phyloP scores from a whole-genome alignment of 257 asterid genomes.

The Plectranthus barbatus region DNA sequence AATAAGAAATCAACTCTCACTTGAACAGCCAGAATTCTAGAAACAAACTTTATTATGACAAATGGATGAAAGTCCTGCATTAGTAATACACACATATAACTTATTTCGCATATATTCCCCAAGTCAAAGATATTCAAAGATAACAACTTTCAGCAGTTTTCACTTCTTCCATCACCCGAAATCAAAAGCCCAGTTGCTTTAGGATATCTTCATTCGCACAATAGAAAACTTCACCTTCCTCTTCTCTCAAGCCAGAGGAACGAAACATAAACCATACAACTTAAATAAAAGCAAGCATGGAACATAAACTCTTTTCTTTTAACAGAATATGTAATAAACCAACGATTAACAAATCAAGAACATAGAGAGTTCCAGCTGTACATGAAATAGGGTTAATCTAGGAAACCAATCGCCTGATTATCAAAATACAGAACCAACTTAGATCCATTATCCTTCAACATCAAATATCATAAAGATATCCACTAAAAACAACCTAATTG shows the following conservation, averaged over 20 bases:
- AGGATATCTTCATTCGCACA: neutral
- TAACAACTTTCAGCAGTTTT: neutral
- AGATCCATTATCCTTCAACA: constrained; percentile 22
- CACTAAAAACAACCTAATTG: constrained; percentile 12
- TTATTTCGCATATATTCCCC: constrained; percentile 1
- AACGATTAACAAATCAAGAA: constrained; percentile 11
- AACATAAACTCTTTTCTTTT: neutral
- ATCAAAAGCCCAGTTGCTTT: neutral
- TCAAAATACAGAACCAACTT: constrained; percentile 11
- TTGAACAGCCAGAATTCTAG: neutral
- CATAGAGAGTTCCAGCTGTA: constrained; percentile 12
- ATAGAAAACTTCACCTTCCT: neutral
- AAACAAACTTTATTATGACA: neutral
- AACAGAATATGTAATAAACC: constrained; percentile 2
- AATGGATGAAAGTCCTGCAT: neutral
- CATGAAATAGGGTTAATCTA: constrained; percentile 15
- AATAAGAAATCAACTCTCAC: neutral
- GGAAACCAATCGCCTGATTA: constrained; percentile 13
- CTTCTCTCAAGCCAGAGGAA: neutral
- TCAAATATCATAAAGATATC: constrained; percentile 12
- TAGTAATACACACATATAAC: neutral
- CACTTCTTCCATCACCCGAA: neutral
- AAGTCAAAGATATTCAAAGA: neutral
- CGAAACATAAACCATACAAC: neutral
- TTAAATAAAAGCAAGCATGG: neutral